Base-by-base conservation (phyloP, 352 stramenopile genomes). In the Globisporangium radiosum region DNA sequence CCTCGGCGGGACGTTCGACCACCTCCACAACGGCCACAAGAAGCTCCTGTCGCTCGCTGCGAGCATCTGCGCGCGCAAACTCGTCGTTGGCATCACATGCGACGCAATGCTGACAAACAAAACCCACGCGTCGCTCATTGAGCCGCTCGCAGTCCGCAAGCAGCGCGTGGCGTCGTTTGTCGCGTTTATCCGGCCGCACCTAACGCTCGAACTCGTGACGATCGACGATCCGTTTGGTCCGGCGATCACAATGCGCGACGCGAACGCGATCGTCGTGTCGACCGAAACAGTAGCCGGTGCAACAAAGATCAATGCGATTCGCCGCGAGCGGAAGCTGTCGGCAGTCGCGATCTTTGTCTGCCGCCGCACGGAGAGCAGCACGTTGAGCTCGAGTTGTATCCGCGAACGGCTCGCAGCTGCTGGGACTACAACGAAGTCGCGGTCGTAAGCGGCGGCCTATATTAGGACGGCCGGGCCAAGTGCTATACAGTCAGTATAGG, bases 1-100 rank as follows among this genome's bases (percentile, higher is more conserved):
- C 45, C 66, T 96, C 13, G 87, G 87, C 42, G 89, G 89, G 42
- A 97, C 87, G 38, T 97, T 97, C 63, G 89, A 97, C 64, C 81
- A 93, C 53, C 72, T 97, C 37, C 89, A 97, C 72, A 95, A 94
- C 54, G 89, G 89, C 15, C 89, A 97, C 75, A 95, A 92, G 69
- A 95, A 96, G 61, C 63, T 97, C 17, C 71, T 97, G 33, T 91
- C 82, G 19, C 61, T 94, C 15, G 88, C 87, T 0, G 77, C 74
- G 6, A 74, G 70, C 58, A 73, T 93, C 57, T 89, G 78, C 44
- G 50, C 62, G 8, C 60, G 52, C 11, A 57, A 60, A 19, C 69
- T 95, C 47, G 59, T 93, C 15, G 61, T 97, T 42, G 89, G 89
- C 7, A 84, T 97, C 44, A 96, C 87, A 9, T 72, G 71, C 33